Evolutionary conservation across 495 filamentous ascomycete genomes (phyloP), one percentile per base, ranked within the genome.

Genomic region (Friedmanniomyces endolithicus): DNA sequence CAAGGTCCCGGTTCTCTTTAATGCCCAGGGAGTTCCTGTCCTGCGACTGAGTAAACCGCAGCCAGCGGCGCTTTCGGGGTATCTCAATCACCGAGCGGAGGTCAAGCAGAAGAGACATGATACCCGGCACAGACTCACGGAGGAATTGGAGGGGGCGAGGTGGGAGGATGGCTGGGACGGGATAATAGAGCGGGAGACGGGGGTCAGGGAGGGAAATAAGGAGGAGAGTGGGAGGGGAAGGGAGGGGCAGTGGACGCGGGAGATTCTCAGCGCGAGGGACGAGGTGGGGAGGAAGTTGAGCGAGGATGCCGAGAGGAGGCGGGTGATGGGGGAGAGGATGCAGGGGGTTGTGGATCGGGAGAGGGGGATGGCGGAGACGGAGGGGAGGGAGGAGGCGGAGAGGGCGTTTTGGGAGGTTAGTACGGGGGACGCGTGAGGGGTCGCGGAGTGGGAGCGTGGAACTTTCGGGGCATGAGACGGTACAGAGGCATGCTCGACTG

Each of bases 21-120:
- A 72, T 55, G 77, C 79, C 1, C 69, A 70, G 35, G 77, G 75
- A 25, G 58, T 85, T n/a, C 84, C 87, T 0, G 83, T 89, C 55
- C 67, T 92, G 41, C 79, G 85, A 23, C 65, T 86, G 48, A 75
- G 72, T 57, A 88, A 88, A 64, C 84, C 85, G 8, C 83, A 87
- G 61, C 74, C 84, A 6, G 59, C 63, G 29, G 68, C 67, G 34
- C 68, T 90, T 3, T 77, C 74, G 56, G 67, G 75, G 2, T 69
- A 84, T 0, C 65, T 92, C 12, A 66, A 73, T 9, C 67, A 76
- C 29, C 82, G 77, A 50, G 57, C 77, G 17, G 11, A 58, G 17
- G 49, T 50, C 44, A 68, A 69, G 9, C 64, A 73, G 17, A 70
- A 61, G 20, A 70, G 75, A 23, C 71, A 72, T 55, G 63, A 65